Conservation (phyloP, 495 filamentous ascomycete genomes). For the Penicillium salamii region DNA sequence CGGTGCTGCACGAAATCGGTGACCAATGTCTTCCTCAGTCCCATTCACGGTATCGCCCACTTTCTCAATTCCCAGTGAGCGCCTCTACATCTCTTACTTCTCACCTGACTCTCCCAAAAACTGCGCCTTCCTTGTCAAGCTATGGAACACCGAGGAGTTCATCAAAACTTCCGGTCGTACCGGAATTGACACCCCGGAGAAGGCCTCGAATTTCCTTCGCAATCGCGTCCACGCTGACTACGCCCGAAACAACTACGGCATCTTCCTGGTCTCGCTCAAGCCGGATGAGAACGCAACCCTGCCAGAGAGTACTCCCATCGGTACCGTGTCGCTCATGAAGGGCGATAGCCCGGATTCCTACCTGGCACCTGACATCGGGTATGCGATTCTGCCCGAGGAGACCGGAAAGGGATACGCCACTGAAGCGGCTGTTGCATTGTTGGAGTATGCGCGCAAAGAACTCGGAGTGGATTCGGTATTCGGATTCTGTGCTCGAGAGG, state of each 20-base stretch:
- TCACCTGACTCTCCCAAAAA: conserved; percentile 12
- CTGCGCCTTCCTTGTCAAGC: conserved; percentile 27
- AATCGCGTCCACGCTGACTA: conserved; percentile 19
- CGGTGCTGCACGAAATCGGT: too few relatives aligned
- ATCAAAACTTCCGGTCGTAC: conserved; percentile 11
- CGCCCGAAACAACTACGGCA: conserved; percentile 22
- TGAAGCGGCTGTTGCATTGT: conserved; percentile 21
- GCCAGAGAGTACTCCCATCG: conserved; percentile 15
- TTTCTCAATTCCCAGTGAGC: background rate
- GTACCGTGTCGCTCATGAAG: conserved; percentile 22
- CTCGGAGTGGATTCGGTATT: conserved; percentile 13
- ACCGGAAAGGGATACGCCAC: conserved; percentile 32
- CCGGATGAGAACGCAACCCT: conserved; percentile 1
- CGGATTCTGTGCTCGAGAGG: background rate
- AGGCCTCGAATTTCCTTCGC: conserved; percentile 14
- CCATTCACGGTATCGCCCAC: background rate
- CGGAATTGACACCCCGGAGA: conserved; percentile 17
- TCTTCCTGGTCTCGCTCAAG: conserved; percentile 18
- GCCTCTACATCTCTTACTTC: conserved; percentile 6
- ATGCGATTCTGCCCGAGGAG: conserved; percentile 18
- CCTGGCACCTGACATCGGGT: conserved; percentile 28
- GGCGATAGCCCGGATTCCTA: conserved; percentile 20
- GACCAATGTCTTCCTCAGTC: too few relatives aligned
- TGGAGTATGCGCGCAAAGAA: conserved; percentile 19
- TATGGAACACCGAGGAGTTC: conserved; percentile 28